Evolutionary conservation across 2,329 filamentous ascomycete species (phyloP), one percentile per base, ranked within the genome.

Genomic region (Didymosphaeria variabile): DNA sequence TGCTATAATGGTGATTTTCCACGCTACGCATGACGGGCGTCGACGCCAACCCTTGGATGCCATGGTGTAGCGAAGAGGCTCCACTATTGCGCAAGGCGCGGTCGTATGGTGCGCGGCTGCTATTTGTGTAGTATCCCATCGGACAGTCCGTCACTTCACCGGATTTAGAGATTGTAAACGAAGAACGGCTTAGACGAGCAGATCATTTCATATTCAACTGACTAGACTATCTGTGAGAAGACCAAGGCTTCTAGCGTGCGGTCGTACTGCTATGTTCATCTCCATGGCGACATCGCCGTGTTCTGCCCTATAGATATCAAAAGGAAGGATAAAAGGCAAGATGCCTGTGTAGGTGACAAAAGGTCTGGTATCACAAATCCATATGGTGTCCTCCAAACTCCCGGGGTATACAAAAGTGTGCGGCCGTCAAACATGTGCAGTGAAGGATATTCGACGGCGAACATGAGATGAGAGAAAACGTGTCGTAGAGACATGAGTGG

Each of bases 331-430:
- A 64, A 17, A 67, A 59, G 56, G 40, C 50, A 70, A 65, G 64
- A 29, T 66, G 72, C 71, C 70, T 66, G 52, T 72, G 65, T 72
- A 67, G 67, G 68, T 76, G 73, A 77, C 74, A 66, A 67, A 62
- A 65, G 66, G 75, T 77, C 74, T 77, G 75, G 75, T 77, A 77
- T 77, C 75, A 76, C 72, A 68, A 60, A 65, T 68, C 62, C 57
- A 15, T 62, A 68, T 63, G 67, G 59, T 45, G 57, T 65, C 65
- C 66, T 58, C 68, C 62, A 74, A 29, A 73, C 70, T 65, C 70
- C 73, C 59, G 67, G 67, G 57, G 52, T 63, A 62, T 69, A 69
- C 61, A 55, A 59, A 73, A 67, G 60, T 74, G 58, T 71, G 64
- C 64, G 60, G 64, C 74, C 74, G 61, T 77, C 58, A 74, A 71